phyloP scores from a whole-genome alignment of 352 stramenopile genomes.

The Pythium scleroteichum region DNA sequence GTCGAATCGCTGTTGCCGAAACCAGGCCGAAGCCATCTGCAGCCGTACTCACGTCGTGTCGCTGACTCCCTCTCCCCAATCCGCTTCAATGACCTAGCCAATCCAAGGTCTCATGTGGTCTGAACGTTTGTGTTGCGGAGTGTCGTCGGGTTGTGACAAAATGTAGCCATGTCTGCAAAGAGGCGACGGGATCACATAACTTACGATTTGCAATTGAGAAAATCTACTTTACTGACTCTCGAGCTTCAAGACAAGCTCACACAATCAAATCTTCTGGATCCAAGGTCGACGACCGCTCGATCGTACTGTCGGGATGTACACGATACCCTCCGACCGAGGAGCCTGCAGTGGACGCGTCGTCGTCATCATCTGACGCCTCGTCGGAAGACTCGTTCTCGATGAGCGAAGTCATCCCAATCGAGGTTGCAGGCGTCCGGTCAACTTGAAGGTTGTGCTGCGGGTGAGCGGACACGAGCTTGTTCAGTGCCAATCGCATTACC shows the following conservation, averaged over 20 bases:
- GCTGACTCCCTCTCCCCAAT: too few species aligned
- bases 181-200: conserved; percentile 1
- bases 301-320: conserved; percentile 27
- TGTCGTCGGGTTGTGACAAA: not conserved
- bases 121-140: not conserved
- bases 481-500: conserved; percentile 71
- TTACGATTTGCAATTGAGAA: not conserved
- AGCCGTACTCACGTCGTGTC: not conserved
- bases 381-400: conserved; percentile 32
- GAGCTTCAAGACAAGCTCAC: conserved; percentile 10
- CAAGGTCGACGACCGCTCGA: conserved; percentile 45
- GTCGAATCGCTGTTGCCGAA: too few species aligned
- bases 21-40: conserved; percentile 4
- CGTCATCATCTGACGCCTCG: conserved; percentile 27
- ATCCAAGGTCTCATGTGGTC: not conserved
- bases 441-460: conserved; percentile 82
- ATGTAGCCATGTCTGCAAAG: not conserved
- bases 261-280: conserved; percentile 58
- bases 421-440: conserved; percentile 16
- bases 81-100: too few species aligned
- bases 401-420: conserved; percentile 27
- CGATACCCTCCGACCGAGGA: conserved; percentile 20
- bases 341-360: conserved; percentile 28
- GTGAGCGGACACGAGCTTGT: conserved; percentile 75
- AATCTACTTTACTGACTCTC: not conserved